Evolutionary conservation across 495 filamentous ascomycete genomes (phyloP), one percentile per base, ranked within the genome.

Genomic region (Platismatia glauca): DNA sequence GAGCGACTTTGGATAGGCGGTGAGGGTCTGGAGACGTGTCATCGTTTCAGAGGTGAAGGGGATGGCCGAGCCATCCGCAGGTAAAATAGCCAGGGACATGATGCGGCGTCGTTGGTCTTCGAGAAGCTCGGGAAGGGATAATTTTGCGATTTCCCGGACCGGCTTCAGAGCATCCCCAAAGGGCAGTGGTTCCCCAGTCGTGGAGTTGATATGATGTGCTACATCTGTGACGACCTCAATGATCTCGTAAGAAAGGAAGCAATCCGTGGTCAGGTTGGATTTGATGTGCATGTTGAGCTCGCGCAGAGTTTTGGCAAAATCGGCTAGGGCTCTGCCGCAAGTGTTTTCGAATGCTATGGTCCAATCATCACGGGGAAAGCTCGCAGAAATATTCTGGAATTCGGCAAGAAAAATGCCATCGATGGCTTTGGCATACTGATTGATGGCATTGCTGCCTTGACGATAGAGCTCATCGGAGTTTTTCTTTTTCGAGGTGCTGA

Each of bases 201-300:
- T 85, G 4, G 78, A 75, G 59, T 95, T 95, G 9, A 99, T 79
- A 55, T 86, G 84, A 64, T 86, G 84, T 16, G 89, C 91, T 63
- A 95, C 81, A 39, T 80, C 80, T 4, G 89, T 89, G 48, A 99
- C 88, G 63, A 96, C 89, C 67, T 95, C 93, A 52, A 96, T 88
- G 59, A 97, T 91, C 70, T 99, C 94, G 71, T 95, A 99, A 6
- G 91, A 91, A 31, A 99, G 81, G 71, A 89, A 99, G 75, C 95
- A 96, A 74, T 99, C 94, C 1, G 91, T 97, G 68, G 83, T 85
- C 46, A 97, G 77, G 70, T 96, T 91, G 37, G 82, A 72, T 70
- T 88, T 88, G 71, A 97, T 91, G 71, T 96, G 91, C 41, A 83
- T 79, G 72, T 97, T 96, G 31, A 99, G 78, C 66, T 97, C 94